Conservation (phyloP, 2,329 filamentous ascomycete species). For the Samsoniella hepiali region DNA sequence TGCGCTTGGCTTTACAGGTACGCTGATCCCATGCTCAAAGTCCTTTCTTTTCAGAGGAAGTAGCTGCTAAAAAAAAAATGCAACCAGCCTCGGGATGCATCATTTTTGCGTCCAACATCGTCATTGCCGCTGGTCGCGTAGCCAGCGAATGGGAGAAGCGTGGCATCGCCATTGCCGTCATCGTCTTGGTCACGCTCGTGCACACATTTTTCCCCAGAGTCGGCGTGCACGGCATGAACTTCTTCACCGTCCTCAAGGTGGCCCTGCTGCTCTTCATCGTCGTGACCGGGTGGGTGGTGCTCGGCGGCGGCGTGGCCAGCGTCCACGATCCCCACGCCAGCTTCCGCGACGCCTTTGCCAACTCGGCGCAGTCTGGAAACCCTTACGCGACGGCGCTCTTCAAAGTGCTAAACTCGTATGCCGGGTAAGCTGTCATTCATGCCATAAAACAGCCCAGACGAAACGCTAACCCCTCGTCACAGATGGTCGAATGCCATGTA, state of each 20-base stretch:
- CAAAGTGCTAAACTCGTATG: conserved; percentile 22
- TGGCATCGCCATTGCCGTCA: conserved; percentile 22
- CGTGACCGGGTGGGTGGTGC: conserved; percentile 22
- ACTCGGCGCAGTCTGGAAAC: conserved; percentile 20
- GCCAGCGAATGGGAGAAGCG: conserved; percentile 22
- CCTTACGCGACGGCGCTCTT: conserved; percentile 22
- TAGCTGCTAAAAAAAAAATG: too few relatives aligned
- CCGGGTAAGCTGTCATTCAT: conserved; percentile 8
- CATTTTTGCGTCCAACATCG: conserved; percentile 21
- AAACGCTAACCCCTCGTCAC: neutral
- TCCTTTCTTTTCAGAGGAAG: neutral
- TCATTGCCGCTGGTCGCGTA: conserved; percentile 19
- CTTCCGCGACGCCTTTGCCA: conserved; percentile 21
- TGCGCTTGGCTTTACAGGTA: conserved; percentile 22
- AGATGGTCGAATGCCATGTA: conserved; percentile 23
- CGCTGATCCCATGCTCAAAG: neutral
- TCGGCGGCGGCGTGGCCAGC: conserved; percentile 20
- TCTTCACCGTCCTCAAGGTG: conserved; percentile 22
- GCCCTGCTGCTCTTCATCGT: conserved; percentile 21
- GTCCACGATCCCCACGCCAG: conserved; percentile 22
- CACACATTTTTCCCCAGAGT: conserved; percentile 22
- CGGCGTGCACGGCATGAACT: conserved; percentile 23
- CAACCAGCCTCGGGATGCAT: conserved; percentile 21
- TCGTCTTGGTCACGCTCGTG: conserved; percentile 21
- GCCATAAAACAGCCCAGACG: conserved; percentile 23